Evolutionary conservation across 2,329 filamentous ascomycete genomes (phyloP).

Genomic region (Claviceps sp.): DNA sequence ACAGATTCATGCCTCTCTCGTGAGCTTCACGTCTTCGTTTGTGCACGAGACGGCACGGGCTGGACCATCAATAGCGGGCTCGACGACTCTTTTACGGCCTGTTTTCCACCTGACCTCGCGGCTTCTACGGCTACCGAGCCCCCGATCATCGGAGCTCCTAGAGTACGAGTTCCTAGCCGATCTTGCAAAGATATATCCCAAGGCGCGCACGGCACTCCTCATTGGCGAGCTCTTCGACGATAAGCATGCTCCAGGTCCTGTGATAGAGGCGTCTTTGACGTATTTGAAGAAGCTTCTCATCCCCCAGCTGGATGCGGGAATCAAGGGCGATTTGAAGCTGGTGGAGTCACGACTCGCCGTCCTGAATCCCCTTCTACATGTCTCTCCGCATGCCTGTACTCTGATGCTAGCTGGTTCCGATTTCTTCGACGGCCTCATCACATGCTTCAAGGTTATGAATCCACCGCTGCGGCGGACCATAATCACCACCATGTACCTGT

Average conservation of each 20-base stretch:
- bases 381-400: conserved; percentile 40
- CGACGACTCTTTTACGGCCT: conserved; percentile 41
- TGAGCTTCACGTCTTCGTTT: conserved; percentile 35
- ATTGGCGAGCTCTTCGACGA: conserved; percentile 33
- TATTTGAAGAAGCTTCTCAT: conserved; percentile 49
- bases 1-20: conserved; percentile 43
- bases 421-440: conserved; percentile 64
- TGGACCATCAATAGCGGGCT: conserved; percentile 13
- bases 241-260: conserved; percentile 25
- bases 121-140: conserved; percentile 30
- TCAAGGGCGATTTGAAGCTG: conserved; percentile 38
- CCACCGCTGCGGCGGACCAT: conserved; percentile 52
- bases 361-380: conserved; percentile 51
- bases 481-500: conserved; percentile 61
- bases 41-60: conserved; percentile 36
- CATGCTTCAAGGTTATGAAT: conserved; percentile 51
- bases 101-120: conserved; percentile 52
- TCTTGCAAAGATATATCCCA: conserved; percentile 53
- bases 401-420: conserved; percentile 76
- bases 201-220: conserved; percentile 42
- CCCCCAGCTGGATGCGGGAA: conserved; percentile 46
- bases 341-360: conserved; percentile 41
- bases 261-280: conserved; percentile 42
- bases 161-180: conserved; percentile 57
- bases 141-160: conserved; percentile 33